Evolutionary conservation across 495 filamentous ascomycete species (phyloP), one percentile per base, ranked within the genome.

Genomic region (Penicillium coffeae): DNA sequence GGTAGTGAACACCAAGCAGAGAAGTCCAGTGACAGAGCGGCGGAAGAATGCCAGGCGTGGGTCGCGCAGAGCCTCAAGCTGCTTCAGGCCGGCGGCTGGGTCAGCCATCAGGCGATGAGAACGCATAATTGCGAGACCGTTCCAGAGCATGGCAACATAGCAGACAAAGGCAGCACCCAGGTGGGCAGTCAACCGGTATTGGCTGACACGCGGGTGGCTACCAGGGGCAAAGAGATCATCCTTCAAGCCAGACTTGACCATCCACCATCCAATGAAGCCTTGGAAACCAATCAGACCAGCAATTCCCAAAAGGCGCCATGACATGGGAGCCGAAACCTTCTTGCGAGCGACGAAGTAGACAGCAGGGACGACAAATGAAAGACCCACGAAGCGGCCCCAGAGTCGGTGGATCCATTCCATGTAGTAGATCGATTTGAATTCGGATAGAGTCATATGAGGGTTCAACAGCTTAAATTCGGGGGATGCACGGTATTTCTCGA

Each of bases 391-490:
- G 38, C 93, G 82, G n/a, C 94, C 93, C 90, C 93, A 96, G 36
- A 96, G 79, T 14, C 93, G 82, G 69, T 98, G 93, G 3, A 85
- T 83, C 94, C 94, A 98, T 77, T 98, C 93, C 94, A 98, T 97
- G 67, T 85, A 97, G 77, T 97, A 97, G 51, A 98, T 98, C 66
- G 89, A 87, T 67, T 97, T 96, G 72, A 96, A 98, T 61, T 96
- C 94, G 25, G 81, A 78, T 25, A 97, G 71, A 22, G 73, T 85
- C 93, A 98, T 98, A 61, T 89, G 79, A 15, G 90, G 81, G 70
- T 98, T 97, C 38, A 98, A 74, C 21, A 88, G 79, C 57, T 86
- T 81, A 74, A 88, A 97, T 70, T 98, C 93, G 45, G 93, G 93
- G 2, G 89, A 94, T 16, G 83, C 79, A 35, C 83, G 81, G 74